phyloP scores from a whole-genome alignment of 306 rosid genomes.

The Leucaena leucocephala region DNA sequence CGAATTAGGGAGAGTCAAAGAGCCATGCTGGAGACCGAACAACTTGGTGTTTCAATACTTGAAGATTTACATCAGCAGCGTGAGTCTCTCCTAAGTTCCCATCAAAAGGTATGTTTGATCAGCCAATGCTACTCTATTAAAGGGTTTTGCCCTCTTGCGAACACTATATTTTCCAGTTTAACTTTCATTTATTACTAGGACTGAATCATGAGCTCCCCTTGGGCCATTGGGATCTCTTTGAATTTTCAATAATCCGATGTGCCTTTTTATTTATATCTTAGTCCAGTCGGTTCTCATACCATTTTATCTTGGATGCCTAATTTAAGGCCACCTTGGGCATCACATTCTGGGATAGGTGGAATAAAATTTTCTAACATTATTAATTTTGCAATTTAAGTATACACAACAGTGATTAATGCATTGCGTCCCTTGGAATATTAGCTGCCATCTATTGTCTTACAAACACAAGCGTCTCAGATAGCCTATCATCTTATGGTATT shows the following conservation, averaged over 20 bases:
- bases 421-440: neutral
- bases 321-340: neutral
- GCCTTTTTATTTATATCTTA: neutral
- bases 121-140: constrained; percentile 20
- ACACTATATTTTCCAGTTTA: constrained; percentile 13
- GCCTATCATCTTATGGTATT: neutral
- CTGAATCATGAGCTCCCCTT: constrained; percentile 12
- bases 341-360: neutral
- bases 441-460: neutral
- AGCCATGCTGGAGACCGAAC: constrained; percentile 80
- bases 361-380: neutral
- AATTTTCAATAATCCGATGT: neutral
- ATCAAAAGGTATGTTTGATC: constrained; percentile 56
- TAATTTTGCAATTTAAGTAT: neutral
- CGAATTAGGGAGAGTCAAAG: constrained; percentile 77
- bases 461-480: neutral
- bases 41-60: constrained; percentile 80
- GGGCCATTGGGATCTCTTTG: neutral
- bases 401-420: neutral
- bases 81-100: constrained; percentile 82
- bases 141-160: neutral
- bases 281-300: neutral
- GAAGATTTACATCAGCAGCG: constrained; percentile 90
- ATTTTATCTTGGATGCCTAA: neutral
- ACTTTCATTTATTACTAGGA: constrained; percentile 7